These are phyloP conservation scores for Claviceps pusilla DNA, from an alignment of 2,329 filamentous ascomycete species.

Conservation along the genomic window DNA sequence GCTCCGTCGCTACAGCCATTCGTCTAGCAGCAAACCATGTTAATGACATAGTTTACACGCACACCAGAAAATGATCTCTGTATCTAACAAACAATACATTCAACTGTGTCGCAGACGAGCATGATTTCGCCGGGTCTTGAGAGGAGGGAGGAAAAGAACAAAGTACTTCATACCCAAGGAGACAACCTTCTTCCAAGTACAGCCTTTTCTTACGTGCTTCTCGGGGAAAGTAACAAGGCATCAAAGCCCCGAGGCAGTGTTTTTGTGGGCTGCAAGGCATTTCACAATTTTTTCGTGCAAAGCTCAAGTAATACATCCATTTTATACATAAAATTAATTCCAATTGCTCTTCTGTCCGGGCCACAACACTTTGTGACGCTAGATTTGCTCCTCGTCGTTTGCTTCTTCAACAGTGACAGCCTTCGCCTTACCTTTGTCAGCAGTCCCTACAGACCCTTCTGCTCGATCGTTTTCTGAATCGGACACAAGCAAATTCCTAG, in stretches of 20 bases:
- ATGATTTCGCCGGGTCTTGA: not conserved
- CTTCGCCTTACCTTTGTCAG: slow-evolving; percentile 27
- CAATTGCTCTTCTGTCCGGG: not conserved
- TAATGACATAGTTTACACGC: not conserved
- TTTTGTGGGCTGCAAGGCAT: too few species aligned
- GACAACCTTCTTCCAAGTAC: not conserved
- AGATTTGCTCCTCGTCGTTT: slow-evolving; percentile 18
- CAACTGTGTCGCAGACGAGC: not conserved
- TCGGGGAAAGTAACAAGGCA: not conserved
- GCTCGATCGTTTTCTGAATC: not conserved
- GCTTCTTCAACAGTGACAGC: slow-evolving; percentile 33
- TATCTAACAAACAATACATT: not conserved
- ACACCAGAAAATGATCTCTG: not conserved
- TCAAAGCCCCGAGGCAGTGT: not conserved
- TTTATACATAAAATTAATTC: not conserved
- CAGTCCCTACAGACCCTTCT: not conserved
- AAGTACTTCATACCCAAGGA: not conserved
- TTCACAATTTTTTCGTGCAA: too few species aligned
- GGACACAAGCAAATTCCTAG: not conserved
- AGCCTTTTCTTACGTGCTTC: not conserved
- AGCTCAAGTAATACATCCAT: too few species aligned
- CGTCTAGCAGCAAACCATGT: not conserved
- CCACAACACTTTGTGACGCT: not conserved
- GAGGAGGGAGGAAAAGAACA: not conserved
- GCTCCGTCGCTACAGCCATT: not conserved